phyloP scores from a whole-genome alignment of 768 basidiomycete genomes.

The Serendipita sp. region DNA sequence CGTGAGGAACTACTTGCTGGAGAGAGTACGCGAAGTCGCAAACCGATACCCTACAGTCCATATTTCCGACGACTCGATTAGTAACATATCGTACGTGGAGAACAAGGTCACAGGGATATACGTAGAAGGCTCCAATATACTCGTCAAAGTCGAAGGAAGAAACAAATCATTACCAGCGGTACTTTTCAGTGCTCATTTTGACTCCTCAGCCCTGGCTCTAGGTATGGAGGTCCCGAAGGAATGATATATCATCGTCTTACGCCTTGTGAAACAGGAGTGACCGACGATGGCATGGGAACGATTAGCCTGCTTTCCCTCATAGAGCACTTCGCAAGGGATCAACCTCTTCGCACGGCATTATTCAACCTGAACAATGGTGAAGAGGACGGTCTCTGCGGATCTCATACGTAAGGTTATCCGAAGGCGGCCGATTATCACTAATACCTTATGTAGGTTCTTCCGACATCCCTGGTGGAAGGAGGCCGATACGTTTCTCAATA shows the following conservation, averaged over 20 bases:
- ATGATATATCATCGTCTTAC: neutral
- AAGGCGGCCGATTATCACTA: conserved; percentile 1
- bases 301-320: conserved; percentile 50
- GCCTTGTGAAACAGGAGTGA: conserved; percentile 36
- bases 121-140: conserved; percentile 29
- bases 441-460: conserved; percentile 32
- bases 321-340: conserved; percentile 29
- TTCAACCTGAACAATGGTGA: conserved; percentile 83
- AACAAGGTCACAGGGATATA: conserved; percentile 20
- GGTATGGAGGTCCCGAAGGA: neutral
- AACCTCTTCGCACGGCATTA: conserved; percentile 42
- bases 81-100: conserved; percentile 36
- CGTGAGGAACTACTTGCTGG: conserved; percentile 42
- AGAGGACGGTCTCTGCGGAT: conserved; percentile 60
- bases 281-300: conserved; percentile 64
- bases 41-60: conserved; percentile 16
- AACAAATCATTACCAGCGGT: conserved; percentile 32
- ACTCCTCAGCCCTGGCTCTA: conserved; percentile 8
- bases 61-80: conserved; percentile 11
- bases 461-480: conserved; percentile 60
- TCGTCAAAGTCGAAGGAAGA: conserved; percentile 45
- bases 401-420: conserved; percentile 34
- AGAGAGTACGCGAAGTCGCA: conserved; percentile 33
- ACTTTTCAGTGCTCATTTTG: conserved; percentile 62
- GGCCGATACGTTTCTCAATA: conserved; percentile 53